Percentiles rank a stretch among this genome's conserved stretches.
Evolutionary conservation across 495 filamentous ascomycete genomes (phyloP).

Genomic region (Trichocladium antarcticum): DNA sequence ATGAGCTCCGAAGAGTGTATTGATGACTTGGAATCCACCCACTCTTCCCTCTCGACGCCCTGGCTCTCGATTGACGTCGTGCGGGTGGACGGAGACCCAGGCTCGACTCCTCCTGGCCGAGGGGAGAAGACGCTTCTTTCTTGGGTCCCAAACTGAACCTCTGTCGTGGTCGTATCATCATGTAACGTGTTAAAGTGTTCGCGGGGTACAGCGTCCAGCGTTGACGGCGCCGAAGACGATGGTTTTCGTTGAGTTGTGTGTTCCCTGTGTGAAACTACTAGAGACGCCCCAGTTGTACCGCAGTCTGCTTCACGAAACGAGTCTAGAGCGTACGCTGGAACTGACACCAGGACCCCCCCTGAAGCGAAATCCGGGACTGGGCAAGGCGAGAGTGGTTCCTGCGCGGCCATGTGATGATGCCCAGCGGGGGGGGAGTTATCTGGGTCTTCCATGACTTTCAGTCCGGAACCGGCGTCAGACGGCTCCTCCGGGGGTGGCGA

Average conservation of each 20-base stretch:
- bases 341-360: too few species aligned
- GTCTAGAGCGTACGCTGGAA: too few species aligned
- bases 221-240: too few species aligned
- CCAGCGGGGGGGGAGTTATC: not conserved
- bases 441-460: not conserved
- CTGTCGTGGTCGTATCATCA: not conserved
- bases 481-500: constrained; percentile 29
- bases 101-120: not conserved
- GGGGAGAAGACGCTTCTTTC: not conserved
- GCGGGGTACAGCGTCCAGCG: too few species aligned
- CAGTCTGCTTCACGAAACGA: too few species aligned
- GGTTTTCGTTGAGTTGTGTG: too few species aligned
- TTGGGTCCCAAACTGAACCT: not conserved
- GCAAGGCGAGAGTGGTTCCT: not conserved
- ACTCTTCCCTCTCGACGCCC: not conserved
- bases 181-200: too few species aligned
- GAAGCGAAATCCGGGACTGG: not conserved
- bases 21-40: not conserved
- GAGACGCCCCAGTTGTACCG: too few species aligned
- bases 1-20: not conserved
- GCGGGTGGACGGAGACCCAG: not conserved
- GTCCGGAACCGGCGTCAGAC: not conserved
- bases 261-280: too few species aligned
- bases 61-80: constrained; percentile 1
- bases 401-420: not conserved